Evolutionary conservation across 225 moss, liverwort and hornwort species (phyloP).

Genomic region (Ulota crispa): DNA sequence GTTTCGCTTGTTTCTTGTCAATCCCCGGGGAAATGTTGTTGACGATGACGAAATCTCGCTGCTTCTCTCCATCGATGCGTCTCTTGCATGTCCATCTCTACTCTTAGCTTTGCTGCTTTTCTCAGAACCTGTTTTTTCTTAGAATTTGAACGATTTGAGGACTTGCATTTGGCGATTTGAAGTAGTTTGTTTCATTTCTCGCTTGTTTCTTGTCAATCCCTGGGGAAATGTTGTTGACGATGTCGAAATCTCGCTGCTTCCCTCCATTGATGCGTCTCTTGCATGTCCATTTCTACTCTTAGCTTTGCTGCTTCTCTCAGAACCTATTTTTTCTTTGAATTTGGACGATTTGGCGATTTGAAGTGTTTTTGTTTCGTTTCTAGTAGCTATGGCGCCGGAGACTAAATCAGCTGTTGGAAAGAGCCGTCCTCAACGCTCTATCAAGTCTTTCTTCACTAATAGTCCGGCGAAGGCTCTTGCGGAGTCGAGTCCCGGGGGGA

Average conservation of each 20-base stretch:
- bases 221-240: not conserved
- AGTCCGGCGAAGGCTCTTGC: slow-evolving; percentile 30
- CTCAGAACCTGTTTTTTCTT: no score
- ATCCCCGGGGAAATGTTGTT: not conserved
- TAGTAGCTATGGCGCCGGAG: slow-evolving; percentile 48
- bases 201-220: not conserved
- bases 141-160: slow-evolving; percentile 17
- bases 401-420: slow-evolving; percentile 37
- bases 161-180: slow-evolving; percentile 24
- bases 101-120: not conserved
- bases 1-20: not conserved
- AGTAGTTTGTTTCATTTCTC: slow-evolving; percentile 3
- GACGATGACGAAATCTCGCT: slow-evolving; percentile 6
- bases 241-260: not conserved
- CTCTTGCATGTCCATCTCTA: not conserved
- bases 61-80: not conserved
- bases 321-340: not conserved
- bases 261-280: not conserved
- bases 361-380: not conserved
- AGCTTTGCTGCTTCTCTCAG: not conserved
- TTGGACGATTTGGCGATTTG: not conserved
- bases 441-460: slow-evolving; percentile 47
- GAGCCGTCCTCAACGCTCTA: slow-evolving; percentile 51
- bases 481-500: slow-evolving; percentile 28
- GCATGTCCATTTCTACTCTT: not conserved